phyloP scores from a whole-genome alignment of 176 grass and related monocot genomes.

The Avena insularis region DNA sequence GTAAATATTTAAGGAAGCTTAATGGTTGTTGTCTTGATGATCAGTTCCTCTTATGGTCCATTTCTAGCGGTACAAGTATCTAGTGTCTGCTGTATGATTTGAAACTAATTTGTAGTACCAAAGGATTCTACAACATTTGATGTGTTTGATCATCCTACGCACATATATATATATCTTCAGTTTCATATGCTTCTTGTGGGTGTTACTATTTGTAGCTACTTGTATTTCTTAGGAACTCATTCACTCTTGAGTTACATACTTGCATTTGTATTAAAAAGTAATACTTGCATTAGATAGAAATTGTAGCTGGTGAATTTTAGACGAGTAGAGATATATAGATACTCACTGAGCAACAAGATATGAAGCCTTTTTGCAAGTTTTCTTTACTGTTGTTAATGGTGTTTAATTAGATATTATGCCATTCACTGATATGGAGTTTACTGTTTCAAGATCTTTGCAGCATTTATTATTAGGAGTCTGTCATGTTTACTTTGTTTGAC shows the following conservation, averaged over 20 bases:
- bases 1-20: slow-evolving; percentile 28
- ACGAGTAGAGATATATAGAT: too few species aligned
- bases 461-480: slow-evolving; percentile 25
- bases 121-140: not conserved
- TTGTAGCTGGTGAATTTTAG: too few species aligned
- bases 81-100: not conserved
- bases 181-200: not conserved
- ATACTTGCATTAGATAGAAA: not conserved
- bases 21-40: not conserved
- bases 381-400: too few species aligned
- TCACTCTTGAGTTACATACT: not conserved
- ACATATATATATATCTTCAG: not conserved
- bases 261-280: not conserved
- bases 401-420: not conserved
- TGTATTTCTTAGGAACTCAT: slow-evolving; percentile 13
- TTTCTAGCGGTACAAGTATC: not conserved
- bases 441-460: not conserved
- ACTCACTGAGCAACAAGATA: too few species aligned
- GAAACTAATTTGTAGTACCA: not conserved
- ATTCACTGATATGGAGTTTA: slow-evolving; percentile 34
- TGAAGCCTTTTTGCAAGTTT: too few species aligned
- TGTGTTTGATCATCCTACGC: slow-evolving; percentile 7
- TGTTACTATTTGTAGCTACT: not conserved
- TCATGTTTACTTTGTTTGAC: slow-evolving; percentile 22
- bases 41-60: slow-evolving; percentile 1